These are phyloP conservation scores for Eutrema salsugineum DNA, from an alignment of 441 rosid species.

Conservation along the genomic window DNA sequence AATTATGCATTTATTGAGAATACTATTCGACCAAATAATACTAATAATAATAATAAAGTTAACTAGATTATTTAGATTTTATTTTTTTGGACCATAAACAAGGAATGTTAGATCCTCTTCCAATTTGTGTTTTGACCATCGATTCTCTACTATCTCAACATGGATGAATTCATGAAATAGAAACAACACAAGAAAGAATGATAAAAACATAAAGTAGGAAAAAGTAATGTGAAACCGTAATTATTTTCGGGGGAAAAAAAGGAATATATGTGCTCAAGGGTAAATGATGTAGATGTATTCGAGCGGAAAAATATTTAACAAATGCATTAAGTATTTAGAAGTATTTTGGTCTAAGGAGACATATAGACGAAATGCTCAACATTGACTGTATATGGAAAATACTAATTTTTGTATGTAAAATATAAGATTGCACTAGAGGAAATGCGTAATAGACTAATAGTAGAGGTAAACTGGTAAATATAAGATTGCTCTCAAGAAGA, in stretches of 20 bases:
- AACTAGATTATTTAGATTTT: background rate
- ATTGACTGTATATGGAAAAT: background rate
- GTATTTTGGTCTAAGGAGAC: background rate
- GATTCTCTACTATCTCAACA: background rate
- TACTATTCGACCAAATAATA: no score
- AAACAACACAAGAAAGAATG: background rate
- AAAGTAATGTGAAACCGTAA: background rate
- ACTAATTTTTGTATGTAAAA: no score
- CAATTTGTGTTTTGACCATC: background rate
- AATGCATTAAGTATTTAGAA: background rate
- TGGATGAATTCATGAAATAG: background rate
- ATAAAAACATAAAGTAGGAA: background rate
- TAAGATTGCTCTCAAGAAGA: no score
- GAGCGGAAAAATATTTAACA: background rate
- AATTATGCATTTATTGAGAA: background rate
- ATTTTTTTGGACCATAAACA: background rate
- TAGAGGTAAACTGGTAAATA: background rate
- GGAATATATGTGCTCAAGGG: background rate
- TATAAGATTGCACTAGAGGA: no score
- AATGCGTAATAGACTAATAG: no score
- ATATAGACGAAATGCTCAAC: background rate
- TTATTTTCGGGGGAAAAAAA: background rate
- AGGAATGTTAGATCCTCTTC: background rate
- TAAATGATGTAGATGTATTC: conserved; percentile 1
- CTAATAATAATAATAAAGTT: no score